Evolutionary conservation across 768 basidiomycete genomes (phyloP), one percentile per base, ranked within the genome.

Genomic region (Mycena metata): DNA sequence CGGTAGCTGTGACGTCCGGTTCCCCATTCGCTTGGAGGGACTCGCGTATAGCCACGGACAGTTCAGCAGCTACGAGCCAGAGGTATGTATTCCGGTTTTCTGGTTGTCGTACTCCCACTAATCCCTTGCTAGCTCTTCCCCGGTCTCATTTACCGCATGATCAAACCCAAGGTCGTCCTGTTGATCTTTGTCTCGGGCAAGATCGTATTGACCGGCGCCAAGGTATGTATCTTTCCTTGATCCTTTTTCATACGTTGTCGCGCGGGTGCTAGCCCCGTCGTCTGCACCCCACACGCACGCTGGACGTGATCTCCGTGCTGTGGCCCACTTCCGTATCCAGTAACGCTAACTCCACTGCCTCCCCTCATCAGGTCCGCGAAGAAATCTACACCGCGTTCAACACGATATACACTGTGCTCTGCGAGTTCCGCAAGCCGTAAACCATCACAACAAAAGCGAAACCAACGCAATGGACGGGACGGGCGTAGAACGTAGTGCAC

Each of bases 301-400:
- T 58, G 61, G 72, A 81, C 81, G 43, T 68, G 75, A 81, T 70
- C 79, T 79, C 60, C 77, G 70, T 71, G 70, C 57, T 69, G 68
- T 60, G 67, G 60, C 42, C 57, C 43, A n/a, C 64, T 69, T 59
- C 66, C n/a, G 63, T 60, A 50, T 67, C 76, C 73, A 21, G 43
- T 54, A 49, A 54, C 30, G 51, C 65, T 60, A 51, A 66, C 71
- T 68, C 24, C 6, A 70, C 78, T 80, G 79, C 73, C 77, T 77
- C 69, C 76, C 67, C 76, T 71, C 39, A 39, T 30, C 80, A 97
- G 96, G 93, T 98, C 82, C 88, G 98, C 82, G 96, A 98, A 84
- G 97, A 99, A 87, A 99, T 99, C 72, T 99, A 99, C 79, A 96
- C 95, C 41, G 98, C 98, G 26, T 99, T 99, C 91, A 98, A 98